Conservation (phyloP, 148 eudicot genomes). For the Rhododendron ferrugineum region DNA sequence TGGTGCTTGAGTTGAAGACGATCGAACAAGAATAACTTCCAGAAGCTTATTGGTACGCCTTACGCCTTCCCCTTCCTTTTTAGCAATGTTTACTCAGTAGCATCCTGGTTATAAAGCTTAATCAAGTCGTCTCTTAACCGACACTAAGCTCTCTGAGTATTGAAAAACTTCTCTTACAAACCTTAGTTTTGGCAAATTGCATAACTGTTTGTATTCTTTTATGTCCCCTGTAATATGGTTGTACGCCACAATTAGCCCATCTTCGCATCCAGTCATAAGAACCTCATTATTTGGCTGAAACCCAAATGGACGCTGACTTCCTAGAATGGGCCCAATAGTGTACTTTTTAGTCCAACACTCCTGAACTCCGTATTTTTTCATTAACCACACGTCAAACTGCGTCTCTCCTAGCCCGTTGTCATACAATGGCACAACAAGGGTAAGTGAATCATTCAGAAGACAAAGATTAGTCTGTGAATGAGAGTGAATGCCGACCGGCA, state of each 20-base stretch:
- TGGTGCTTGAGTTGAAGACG: not conserved
- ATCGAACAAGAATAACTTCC: not conserved
- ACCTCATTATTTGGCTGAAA: not conserved
- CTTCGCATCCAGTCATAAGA: not conserved
- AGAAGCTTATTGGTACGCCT: not conserved
- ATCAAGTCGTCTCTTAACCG: not conserved
- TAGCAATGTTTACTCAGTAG: too few species aligned
- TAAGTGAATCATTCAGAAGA: not conserved
- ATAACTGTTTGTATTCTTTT: not conserved
- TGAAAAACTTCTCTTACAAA: not conserved
- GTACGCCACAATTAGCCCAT: not conserved
- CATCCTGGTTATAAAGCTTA: not conserved
- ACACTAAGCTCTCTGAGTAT: not conserved
- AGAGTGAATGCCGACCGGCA: not conserved
- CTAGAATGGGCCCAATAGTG: not conserved
- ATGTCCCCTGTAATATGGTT: not conserved
- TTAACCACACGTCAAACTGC: not conserved
- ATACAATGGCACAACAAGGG: not conserved
- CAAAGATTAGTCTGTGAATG: not conserved
- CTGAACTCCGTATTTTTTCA: not conserved
- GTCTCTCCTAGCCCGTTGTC: not conserved
- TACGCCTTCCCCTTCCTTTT: not conserved
- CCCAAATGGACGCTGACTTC: not conserved
- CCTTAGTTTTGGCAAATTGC: not conserved
- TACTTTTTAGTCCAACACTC: not conserved